Evolutionary conservation across 2,329 filamentous ascomycete genomes (phyloP), one percentile per base, ranked within the genome.

Genomic region (Colletotrichum nymphaeae): DNA sequence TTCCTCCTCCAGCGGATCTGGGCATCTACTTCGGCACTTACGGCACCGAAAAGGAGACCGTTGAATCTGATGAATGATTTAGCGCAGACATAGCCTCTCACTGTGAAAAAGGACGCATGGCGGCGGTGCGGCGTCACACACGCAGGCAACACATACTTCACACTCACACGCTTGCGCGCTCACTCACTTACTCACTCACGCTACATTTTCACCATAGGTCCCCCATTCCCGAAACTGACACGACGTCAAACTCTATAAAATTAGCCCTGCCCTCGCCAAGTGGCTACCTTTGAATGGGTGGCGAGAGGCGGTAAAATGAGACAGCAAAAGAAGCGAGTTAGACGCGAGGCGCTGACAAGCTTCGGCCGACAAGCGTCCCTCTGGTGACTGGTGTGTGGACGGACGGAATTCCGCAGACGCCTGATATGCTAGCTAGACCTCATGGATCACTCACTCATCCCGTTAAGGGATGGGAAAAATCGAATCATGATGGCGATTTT

Each of bases 181-280:
- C 37, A 42, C 37, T 42, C 37, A 42, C 37, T 42, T 42, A 16
- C 37, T 42, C 37, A 42, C 37, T 16, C 37, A 7, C 37, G 37
- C 37, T 42, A 42, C 14, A 42, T 42, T 19, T 42, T 16, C 37
- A 42, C 37, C 37, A 49, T 49, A 49, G 42, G 19, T 19, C 42
- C 7, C 37, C 42, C 42, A 49, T 49, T 49, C 42, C 42, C 42
- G 16, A 49, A 49, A 49, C 5, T 26, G 28, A 53, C 26, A 55
- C 46, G 19, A 63, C 7, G 11, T 14, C 42, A 53, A 63, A 63
- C 62, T 63, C 46, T 63, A 35, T 9, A 49, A 63, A 55, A 55
- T 63, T 63, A 49, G 30, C 30, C 28, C 30, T 32, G 19, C 28
- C 46, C 14, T 46, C 24, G n/a, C 19, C 46, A 62, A 62, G 37